phyloP scores from a whole-genome alignment of 345 rosid genomes.

The Aethionema arabicum region DNA sequence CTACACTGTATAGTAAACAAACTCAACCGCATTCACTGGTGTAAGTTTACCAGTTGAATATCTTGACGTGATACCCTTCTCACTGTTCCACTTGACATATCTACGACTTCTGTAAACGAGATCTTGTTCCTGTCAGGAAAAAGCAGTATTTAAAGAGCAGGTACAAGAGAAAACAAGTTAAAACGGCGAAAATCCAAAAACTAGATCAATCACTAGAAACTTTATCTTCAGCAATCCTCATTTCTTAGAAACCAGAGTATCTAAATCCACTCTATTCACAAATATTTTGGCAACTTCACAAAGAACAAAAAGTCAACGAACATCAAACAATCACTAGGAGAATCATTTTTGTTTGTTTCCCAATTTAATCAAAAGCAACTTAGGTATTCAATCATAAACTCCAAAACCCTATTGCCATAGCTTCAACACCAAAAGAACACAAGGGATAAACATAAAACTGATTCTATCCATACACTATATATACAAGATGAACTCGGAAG shows the following conservation, averaged over 20 bases:
- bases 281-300: background rate
- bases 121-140: slow-evolving; percentile 28
- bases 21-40: background rate
- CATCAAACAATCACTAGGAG: background rate
- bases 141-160: slow-evolving; percentile 1
- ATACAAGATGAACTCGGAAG: background rate
- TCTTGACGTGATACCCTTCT: slow-evolving; percentile 86
- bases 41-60: slow-evolving; percentile 70
- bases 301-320: background rate
- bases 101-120: slow-evolving; percentile 21
- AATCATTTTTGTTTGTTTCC: too few species aligned
- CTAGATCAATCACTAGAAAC: background rate
- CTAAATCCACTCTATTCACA: slow-evolving; percentile 1
- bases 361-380: too few species aligned
- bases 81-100: slow-evolving; percentile 72
- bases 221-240: background rate
- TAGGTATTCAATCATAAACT: background rate
- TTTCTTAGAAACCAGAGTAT: slow-evolving; percentile 2
- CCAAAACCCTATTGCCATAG: background rate
- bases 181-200: background rate
- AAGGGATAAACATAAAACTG: background rate
- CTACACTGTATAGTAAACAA: slow-evolving; percentile 3
- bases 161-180: background rate
- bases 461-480: slow-evolving; percentile 7
- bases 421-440: background rate